Base-by-base conservation (phyloP, 2,329 filamentous ascomycete genomes). In the Nakataea oryzae region DNA sequence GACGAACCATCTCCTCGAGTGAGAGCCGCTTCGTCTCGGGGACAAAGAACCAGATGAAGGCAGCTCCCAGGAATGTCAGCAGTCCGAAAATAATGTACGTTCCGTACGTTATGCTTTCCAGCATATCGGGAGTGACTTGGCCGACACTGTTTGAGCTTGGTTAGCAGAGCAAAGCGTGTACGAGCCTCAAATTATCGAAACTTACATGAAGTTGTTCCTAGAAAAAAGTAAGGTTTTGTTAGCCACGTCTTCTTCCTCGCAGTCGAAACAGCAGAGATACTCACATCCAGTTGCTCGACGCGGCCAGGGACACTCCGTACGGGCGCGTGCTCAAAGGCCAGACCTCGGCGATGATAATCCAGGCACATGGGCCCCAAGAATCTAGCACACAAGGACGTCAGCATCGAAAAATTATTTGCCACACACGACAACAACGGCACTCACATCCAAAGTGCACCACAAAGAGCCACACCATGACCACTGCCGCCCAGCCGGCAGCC, bases 341-440 rank as follows among this genome's bases (percentile, higher is more conserved):
- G 55, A 92, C 84, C 73, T 91, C 88, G 2, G 87, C 83, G 1
- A 90, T 81, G 62, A 92, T 79, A 64, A 90, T 89, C 89, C 89
- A 91, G 0, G 86, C 82, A 67, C 85, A 87, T 2, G 88, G 88
- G 0, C 88, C 87, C 88, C 88, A 92, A 0, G 82, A 86, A 70
- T 90, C 30, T 30, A 11, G 30, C 30, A 30, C 30, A 30, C 30
- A 11, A 11, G 11, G 30, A 30, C 5, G 30, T 30, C 30, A 30
- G 30, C 11, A 30, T 11, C 11, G 30, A 30, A 30, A 5, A 11
- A 11, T 5, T 5, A 30, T 30, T n/a, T n/a, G n/a, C n/a, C 30
- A 30, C 30, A 30, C 11, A 5, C 30, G 11, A 30, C 11, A 11
- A 5, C 11, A 11, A 30, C 5, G n/a, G 30, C 11, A 5, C 30